These are phyloP conservation scores for Triticum aestivum DNA, from an alignment of 176 grass and related monocot species.

Conservation along the genomic window IWGSC_CS_RefSeq_v2.1 NC_057805.1:303315781-303316280, in stretches of 20 bases:
- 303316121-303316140: neutral
- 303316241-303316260: too few species aligned
- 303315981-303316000: constrained; percentile 8
- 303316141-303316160: too few species aligned
- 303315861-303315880: neutral
- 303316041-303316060: neutral
- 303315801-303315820: constrained; percentile 17
- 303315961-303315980: neutral
- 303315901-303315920: constrained; percentile 19
- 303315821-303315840: neutral
- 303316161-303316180: too few species aligned
- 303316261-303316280: too few species aligned
- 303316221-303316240: too few species aligned
- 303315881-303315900: constrained; percentile 13
- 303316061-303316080: neutral
- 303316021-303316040: neutral
- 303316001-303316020: neutral
- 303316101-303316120: too few species aligned
- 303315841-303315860: neutral
- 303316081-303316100: neutral
- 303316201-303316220: too few species aligned
- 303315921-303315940: neutral
- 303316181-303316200: too few species aligned
- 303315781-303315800: neutral
- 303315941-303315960: constrained; percentile 31